Conservation (phyloP, 2,329 filamentous ascomycete genomes). For the Fusarium compactum region DNA sequence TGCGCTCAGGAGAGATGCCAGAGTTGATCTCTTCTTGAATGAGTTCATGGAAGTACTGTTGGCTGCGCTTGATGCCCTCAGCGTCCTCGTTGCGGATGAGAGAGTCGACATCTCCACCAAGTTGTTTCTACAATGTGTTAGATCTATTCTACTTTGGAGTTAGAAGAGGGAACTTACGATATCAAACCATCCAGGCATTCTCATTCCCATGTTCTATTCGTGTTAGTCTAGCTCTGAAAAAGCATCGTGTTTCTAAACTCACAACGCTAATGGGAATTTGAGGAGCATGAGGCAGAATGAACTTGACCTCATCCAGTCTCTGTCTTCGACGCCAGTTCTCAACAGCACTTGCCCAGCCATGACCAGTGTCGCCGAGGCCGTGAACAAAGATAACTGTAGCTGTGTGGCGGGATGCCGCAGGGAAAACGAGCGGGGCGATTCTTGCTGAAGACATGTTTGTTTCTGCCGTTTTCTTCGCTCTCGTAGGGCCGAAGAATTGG, state of each 20-base stretch:
- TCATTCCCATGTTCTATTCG: slow-evolving; percentile 47
- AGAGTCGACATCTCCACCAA: slow-evolving; percentile 51
- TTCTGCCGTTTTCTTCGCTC: neutral
- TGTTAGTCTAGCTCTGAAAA: slow-evolving; percentile 22
- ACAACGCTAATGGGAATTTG: slow-evolving; percentile 81
- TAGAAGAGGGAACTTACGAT: slow-evolving; percentile 64
- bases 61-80: slow-evolving; percentile 77
- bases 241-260: slow-evolving; percentile 22
- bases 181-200: slow-evolving; percentile 91
- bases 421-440: slow-evolving; percentile 74
- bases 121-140: slow-evolving; percentile 46
- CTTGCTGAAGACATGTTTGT: slow-evolving; percentile 40
- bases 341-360: slow-evolving; percentile 84
- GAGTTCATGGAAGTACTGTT: slow-evolving; percentile 80
- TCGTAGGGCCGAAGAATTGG: neutral
- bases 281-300: slow-evolving; percentile 93
- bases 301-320: slow-evolving; percentile 89
- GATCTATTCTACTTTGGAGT: neutral
- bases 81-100: slow-evolving; percentile 69
- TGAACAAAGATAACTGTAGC: slow-evolving; percentile 96
- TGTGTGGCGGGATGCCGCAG: slow-evolving; percentile 85
- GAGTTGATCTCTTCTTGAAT: slow-evolving; percentile 84
- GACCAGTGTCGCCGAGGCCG: slow-evolving; percentile 86
- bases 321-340: slow-evolving; percentile 86
- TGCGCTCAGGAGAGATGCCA: slow-evolving; percentile 84